phyloP scores from a whole-genome alignment of 2,329 filamentous ascomycete species.

The Macrophomina pseudophaseolina region DNA sequence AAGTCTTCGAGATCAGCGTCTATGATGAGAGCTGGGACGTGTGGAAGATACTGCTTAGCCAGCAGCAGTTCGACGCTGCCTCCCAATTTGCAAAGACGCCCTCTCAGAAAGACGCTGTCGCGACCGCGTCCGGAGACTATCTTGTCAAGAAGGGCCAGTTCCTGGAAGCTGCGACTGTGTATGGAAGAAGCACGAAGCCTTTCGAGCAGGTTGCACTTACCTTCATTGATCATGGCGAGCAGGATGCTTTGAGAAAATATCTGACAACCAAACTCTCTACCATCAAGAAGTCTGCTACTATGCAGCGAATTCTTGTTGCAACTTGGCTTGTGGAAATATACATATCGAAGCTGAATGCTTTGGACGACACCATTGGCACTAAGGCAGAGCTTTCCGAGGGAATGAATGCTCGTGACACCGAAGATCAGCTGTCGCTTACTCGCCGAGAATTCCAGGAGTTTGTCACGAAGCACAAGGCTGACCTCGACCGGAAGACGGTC shows the following conservation, averaged over 20 bases:
- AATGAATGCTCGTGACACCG: slow-evolving; percentile 71
- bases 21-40: slow-evolving; percentile 90
- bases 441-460: slow-evolving; percentile 88
- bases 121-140: slow-evolving; percentile 89
- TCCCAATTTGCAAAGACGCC: slow-evolving; percentile 81
- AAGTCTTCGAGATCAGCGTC: slow-evolving; percentile 93
- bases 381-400: slow-evolving; percentile 80
- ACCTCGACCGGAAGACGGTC: slow-evolving; percentile 87
- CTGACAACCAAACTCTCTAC: slow-evolving; percentile 80
- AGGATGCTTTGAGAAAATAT: slow-evolving; percentile 89
- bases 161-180: slow-evolving; percentile 83
- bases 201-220: slow-evolving; percentile 94
- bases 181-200: slow-evolving; percentile 93
- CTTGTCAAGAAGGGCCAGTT: slow-evolving; percentile 82
- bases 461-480: slow-evolving; percentile 79
- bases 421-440: slow-evolving; percentile 72
- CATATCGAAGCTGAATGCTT: slow-evolving; percentile 93
- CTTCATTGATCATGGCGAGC: slow-evolving; percentile 87
- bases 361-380: slow-evolving; percentile 93
- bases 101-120: slow-evolving; percentile 86
- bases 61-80: slow-evolving; percentile 86
- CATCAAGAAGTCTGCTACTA: slow-evolving; percentile 80
- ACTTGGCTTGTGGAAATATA: slow-evolving; percentile 95
- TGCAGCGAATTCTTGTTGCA: slow-evolving; percentile 95
- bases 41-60: slow-evolving; percentile 90